Conservation (phyloP, 331 rosid species). For the Rhamnella rubrinervis region DNA sequence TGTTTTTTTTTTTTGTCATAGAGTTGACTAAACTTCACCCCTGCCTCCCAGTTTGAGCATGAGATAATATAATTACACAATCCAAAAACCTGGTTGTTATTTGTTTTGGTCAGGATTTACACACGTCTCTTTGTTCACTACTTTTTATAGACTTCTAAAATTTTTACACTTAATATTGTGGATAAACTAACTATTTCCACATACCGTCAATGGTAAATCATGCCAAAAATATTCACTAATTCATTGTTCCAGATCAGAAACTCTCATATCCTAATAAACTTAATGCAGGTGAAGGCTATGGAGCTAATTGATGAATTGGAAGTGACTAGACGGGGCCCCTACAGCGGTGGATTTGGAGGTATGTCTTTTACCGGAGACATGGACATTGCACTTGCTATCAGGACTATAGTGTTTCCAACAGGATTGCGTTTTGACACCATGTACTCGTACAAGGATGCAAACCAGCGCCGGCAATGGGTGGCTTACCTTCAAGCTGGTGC, state of each 20-base stretch:
- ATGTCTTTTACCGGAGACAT: conserved; percentile 37
- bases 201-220: neutral
- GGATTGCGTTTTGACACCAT: conserved; percentile 37
- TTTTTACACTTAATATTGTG: too few species aligned
- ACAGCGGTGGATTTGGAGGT: conserved; percentile 41
- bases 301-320: conserved; percentile 44
- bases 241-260: neutral
- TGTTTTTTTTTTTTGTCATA: too few species aligned
- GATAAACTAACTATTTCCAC: neutral
- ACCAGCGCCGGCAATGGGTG: conserved; percentile 34
- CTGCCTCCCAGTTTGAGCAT: too few species aligned
- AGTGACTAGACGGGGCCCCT: conserved; percentile 39
- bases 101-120: too few species aligned
- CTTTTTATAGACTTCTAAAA: too few species aligned
- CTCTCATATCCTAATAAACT: neutral
- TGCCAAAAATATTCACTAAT: neutral
- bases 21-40: too few species aligned
- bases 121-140: too few species aligned
- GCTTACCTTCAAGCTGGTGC: conserved; percentile 52
- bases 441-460: conserved; percentile 35
- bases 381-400: conserved; percentile 46
- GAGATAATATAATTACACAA: too few species aligned
- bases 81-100: too few species aligned
- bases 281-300: conserved; percentile 43
- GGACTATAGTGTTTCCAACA: conserved; percentile 42